phyloP scores from a whole-genome alignment of 2,329 filamentous ascomycete genomes.

The Lachnellula hyalina region DNA sequence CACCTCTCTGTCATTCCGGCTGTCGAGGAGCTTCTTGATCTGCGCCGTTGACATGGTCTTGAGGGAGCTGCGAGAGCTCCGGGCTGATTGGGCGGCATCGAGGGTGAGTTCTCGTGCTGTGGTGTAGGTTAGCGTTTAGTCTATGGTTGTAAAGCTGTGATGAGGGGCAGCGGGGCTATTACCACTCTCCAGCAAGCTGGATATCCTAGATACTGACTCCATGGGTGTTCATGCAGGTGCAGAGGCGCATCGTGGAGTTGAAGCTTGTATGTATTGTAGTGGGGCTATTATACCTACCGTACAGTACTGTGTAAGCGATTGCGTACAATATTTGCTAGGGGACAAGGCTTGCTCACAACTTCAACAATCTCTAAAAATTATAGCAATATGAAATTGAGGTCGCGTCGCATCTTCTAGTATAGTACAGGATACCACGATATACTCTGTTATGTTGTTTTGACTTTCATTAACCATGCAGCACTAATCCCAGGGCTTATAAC shows the following conservation, averaged over 20 bases:
- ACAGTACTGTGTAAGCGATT: conserved; percentile 9
- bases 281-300: conserved; percentile 14
- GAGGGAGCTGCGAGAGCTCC: conserved; percentile 55
- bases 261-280: conserved; percentile 14
- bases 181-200: conserved; percentile 92
- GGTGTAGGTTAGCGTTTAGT: conserved; percentile 12
- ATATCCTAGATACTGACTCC: conserved; percentile 96
- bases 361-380: background rate
- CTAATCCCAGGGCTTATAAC: conserved; percentile 15
- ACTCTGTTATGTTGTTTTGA: conserved; percentile 1
- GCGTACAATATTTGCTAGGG: conserved; percentile 1
- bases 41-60: conserved; percentile 71
- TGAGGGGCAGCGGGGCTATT: conserved; percentile 31
- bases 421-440: too few relatives aligned
- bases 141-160: background rate
- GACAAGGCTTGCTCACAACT: background rate
- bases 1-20: conserved; percentile 85
- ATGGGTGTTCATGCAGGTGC: conserved; percentile 43
- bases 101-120: conserved; percentile 93
- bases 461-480: conserved; percentile 21
- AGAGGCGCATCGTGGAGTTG: conserved; percentile 17
- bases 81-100: conserved; percentile 88
- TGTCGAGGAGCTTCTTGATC: conserved; percentile 92
- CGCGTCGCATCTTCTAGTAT: too few relatives aligned
- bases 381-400: background rate